Evolutionary conservation across 257 asterid genomes (phyloP), one percentile per base, ranked within the genome.

Genomic region (Penstemon newberryi): DNA sequence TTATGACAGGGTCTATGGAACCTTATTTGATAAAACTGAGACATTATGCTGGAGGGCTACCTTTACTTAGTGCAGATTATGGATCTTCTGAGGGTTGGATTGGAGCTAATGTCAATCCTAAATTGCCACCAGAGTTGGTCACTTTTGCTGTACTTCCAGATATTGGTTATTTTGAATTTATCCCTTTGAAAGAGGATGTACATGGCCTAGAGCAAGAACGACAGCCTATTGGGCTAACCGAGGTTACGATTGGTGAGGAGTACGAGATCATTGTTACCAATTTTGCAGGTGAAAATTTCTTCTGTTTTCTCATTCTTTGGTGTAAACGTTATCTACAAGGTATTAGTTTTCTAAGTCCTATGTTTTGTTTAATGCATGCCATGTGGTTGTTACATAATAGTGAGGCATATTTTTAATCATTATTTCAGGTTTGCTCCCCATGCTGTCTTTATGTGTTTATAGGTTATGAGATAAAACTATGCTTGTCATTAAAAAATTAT

Each of bases 11-110:
- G 3, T 89, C 97, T 5, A 94, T 94, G 99, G 99, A 89, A 57
- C 99, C 95, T 3, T 94, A 94, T 71, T 39, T 91, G 78, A 86
- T 74, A 25, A 91, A 89, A 60, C 37, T 94, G 83, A 87, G 96
- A 81, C 97, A 91, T 39, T 94, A 89, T 63, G 97, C 93, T 5
- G 96, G 93, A 40, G 90, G 76, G 54, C 56, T 91, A 10, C 97
- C 96, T 41, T 54, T 94, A 50, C 67, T 86, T 33, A 91, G 97
- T 66, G 96, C 97, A 5, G 97, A 91, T 78, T 94, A 91, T 60
- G 97, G 97, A 5, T 75, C 99, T 51, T 94, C 97, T 0, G 99
- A 94, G 76, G 97, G 99, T 62, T 94, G 99, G 97, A 74, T 94
- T 11, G 97, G 93, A 7, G 92, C 89, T 0, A 94, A 94, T 56